These are phyloP conservation scores for Pycnococcus provasolii DNA, from an alignment of 139 green algal genomes.

Conservation along the genomic window DNA sequence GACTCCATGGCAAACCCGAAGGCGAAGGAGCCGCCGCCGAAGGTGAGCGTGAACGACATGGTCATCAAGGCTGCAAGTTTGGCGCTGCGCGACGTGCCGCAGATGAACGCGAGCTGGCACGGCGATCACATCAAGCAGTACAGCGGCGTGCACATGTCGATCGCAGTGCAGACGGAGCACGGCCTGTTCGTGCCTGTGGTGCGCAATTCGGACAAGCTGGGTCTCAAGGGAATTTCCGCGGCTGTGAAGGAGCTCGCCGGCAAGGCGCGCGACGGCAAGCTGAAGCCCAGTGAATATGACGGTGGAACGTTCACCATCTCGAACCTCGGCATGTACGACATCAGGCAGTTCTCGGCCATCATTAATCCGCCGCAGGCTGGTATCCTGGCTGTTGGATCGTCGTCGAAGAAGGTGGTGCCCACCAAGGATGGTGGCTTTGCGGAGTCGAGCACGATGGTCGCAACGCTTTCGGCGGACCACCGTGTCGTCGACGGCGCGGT, in stretches of 20 bases:
- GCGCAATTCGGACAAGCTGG: conserved; percentile 32
- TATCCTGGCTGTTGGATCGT: conserved; percentile 38
- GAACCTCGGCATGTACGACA: conserved; percentile 46
- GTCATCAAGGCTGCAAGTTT: conserved; percentile 72
- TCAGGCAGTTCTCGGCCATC: conserved; percentile 47
- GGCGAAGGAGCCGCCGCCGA: conserved; percentile 37
- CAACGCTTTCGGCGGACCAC: conserved; percentile 74
- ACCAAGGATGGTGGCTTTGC: conserved; percentile 21
- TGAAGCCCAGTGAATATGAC: conserved; percentile 31
- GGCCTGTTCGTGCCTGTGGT: conserved; percentile 75
- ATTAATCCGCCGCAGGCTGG: conserved; percentile 45
- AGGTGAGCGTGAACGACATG: conserved; percentile 91
- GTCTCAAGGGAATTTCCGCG: conserved; percentile 32
- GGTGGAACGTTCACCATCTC: conserved; percentile 46
- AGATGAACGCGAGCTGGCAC: conserved; percentile 40
- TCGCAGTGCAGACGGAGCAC: conserved; percentile 66
- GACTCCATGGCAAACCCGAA: conserved; percentile 17
- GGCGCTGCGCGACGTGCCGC: conserved; percentile 70
- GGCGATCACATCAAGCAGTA: conserved; percentile 83
- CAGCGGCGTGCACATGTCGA: conserved; percentile 55
- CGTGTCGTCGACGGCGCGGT: conserved; percentile 77
- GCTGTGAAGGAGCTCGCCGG: conserved; percentile 37
- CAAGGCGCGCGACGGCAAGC: conserved; percentile 30
- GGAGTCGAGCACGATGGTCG: conserved; percentile 51
- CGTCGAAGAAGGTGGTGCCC: conserved; percentile 6